phyloP scores from a whole-genome alignment of 2,329 filamentous ascomycete species.

The Trichoderma sp. region DNA sequence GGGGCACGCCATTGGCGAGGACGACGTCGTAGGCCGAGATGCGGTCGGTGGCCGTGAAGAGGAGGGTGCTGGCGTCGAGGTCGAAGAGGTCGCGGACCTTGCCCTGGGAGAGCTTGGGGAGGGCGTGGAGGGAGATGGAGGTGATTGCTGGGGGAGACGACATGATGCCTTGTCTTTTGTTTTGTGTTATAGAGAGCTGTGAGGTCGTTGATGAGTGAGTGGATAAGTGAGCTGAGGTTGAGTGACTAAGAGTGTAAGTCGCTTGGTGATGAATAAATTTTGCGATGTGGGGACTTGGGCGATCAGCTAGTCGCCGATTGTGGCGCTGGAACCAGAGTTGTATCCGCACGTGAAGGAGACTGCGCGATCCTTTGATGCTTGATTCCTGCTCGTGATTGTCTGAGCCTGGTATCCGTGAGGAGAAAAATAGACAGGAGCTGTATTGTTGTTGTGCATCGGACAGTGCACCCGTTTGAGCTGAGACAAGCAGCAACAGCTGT shows the following conservation, averaged over 20 bases:
- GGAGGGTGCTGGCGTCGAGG: conserved; percentile 61
- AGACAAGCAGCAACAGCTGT: not conserved
- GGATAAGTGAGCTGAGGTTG: not conserved
- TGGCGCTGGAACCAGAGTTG: not conserved
- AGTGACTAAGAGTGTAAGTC: conserved; percentile 18
- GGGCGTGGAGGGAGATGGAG: conserved; percentile 33
- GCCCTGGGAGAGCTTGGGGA: conserved; percentile 44
- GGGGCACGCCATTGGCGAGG: conserved; percentile 56
- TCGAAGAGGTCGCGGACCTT: conserved; percentile 84
- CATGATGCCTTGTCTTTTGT: not conserved
- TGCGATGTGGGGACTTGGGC: conserved; percentile 1
- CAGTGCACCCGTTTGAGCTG: not conserved
- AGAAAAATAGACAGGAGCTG: not conserved
- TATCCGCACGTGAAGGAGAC: not conserved
- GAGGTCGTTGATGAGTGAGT: not conserved
- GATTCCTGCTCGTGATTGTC: not conserved
- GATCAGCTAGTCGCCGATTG: conserved; percentile 13
- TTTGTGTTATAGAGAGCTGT: not conserved
- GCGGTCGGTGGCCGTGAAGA: conserved; percentile 61
- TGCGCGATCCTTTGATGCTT: not conserved
- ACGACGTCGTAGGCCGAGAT: conserved; percentile 91
- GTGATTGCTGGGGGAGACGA: conserved; percentile 16
- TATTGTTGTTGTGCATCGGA: not conserved
- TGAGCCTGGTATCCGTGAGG: too few species aligned
- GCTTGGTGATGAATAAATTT: conserved; percentile 1